Base-by-base conservation (phyloP, 2,329 filamentous ascomycete genomes). In the Penicillium olsonii region DNA sequence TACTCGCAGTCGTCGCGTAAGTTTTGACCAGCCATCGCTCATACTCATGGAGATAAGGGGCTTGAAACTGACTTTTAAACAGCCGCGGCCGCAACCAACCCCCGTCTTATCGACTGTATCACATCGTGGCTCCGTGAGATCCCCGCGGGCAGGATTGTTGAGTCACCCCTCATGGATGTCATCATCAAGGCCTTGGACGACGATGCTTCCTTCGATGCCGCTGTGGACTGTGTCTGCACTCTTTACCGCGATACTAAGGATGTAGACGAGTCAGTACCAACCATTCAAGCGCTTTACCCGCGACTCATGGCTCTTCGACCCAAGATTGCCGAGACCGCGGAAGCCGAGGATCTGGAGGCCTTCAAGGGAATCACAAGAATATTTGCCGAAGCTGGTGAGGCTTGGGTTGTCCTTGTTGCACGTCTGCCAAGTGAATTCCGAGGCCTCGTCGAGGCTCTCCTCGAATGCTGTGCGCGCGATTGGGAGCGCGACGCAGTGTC, bases 81-180 rank as follows among this genome's bases (percentile, higher is more conserved):
- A 91, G 90, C 81, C 42, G 77, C 84, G 40, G 91, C 92, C 19
- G 83, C 90, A 8, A 87, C 86, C 55, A 96, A 96, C 65, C 92
- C 92, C 2, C 88, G 92, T 64, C 81, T 99, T 40, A 85, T 97
- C 69, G 90, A 96, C 64, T 97, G 94, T 69, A 91, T 97, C 61
- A 95, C 91, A 26, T 96, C 94, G 3, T 99, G 94, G 94, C 82
- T 97, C 59, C 84, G 91, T 61, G 94, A 99, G 73, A 90, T 99
- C 6, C 90, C 92, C 0, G 83, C 95, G 40, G 81, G 80, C 56
- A 86, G 88, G 54, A 84, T 99, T 56, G 87, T 95, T 59, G 87
- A 87, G 61, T 96, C 92, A 1, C 87, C 92, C 6, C 78, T 99
- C 12, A 79, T 99, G 60, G 84, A 90, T 57, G 79, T 92, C 44